These are phyloP conservation scores for Neurospora sp. DNA, from an alignment of 495 filamentous ascomycete species.

Conservation along the genomic window DNA sequence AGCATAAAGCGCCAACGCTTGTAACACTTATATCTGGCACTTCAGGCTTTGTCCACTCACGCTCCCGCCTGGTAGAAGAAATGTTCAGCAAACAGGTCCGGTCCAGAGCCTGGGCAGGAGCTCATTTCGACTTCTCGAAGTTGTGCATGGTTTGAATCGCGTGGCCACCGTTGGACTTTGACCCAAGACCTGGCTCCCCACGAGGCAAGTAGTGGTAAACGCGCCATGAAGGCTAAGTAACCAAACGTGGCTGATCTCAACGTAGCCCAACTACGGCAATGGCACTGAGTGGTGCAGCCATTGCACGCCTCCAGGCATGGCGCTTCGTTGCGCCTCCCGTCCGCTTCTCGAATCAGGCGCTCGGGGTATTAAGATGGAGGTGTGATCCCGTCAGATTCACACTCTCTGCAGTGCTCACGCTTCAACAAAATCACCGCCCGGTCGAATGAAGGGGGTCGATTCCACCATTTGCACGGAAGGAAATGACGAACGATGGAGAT, in stretches of 20 bases:
- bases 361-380: neutral
- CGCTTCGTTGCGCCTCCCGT: conserved; percentile 15
- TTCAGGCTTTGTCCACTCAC: neutral
- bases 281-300: conserved; percentile 7
- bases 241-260: neutral
- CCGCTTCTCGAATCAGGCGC: conserved; percentile 8
- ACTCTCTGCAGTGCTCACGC: neutral
- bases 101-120: neutral
- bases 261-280: conserved; percentile 6
- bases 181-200: neutral
- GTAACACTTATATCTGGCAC: neutral
- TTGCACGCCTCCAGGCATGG: conserved; percentile 7
- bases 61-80: neutral
- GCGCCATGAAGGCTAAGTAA: neutral
- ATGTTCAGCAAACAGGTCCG: neutral
- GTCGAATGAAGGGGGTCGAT: neutral
- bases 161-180: neutral
- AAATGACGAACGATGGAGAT: neutral
- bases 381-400: neutral
- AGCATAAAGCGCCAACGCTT: neutral
- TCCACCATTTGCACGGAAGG: neutral
- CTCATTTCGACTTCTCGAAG: neutral
- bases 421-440: neutral
- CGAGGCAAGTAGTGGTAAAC: neutral
- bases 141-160: neutral